phyloP scores from a whole-genome alignment of 164 flowering plant species.

The Berberis thunbergii region DNA sequence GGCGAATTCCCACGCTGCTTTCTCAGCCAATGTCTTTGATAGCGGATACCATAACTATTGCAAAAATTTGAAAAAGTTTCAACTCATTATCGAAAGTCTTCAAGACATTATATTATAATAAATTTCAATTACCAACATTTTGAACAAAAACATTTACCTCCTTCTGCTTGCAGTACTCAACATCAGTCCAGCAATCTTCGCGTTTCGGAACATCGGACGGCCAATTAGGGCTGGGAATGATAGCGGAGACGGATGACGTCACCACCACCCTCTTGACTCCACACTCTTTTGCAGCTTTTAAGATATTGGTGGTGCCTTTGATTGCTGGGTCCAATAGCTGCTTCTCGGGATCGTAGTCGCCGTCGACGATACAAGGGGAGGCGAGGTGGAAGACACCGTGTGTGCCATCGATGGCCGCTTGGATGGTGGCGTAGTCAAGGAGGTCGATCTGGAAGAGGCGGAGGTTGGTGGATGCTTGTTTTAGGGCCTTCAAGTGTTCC shows the following conservation, averaged over 20 bases:
- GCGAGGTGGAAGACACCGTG: conserved; percentile 88
- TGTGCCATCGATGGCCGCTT: conserved; percentile 53
- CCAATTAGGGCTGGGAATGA: conserved; percentile 64
- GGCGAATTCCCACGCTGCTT: conserved; percentile 83
- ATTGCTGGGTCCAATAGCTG: conserved; percentile 75
- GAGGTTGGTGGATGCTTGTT: conserved; percentile 56
- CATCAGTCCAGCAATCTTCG: conserved; percentile 84
- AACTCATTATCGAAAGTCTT: background rate
- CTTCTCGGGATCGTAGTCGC: conserved; percentile 59
- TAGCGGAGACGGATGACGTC: conserved; percentile 75
- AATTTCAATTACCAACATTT: too few species aligned
- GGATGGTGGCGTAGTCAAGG: conserved; percentile 58
- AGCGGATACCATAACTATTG: conserved; percentile 76
- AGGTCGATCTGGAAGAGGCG: conserved; percentile 80
- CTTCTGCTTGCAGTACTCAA: conserved; percentile 63
- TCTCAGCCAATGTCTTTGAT: conserved; percentile 84
- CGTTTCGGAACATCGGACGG: conserved; percentile 49
- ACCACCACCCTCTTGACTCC: conserved; percentile 81
- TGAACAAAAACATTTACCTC: conserved; percentile 28
- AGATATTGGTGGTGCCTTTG: conserved; percentile 65
- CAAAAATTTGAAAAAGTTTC: background rate
- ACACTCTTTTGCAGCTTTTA: conserved; percentile 58
- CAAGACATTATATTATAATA: too few species aligned
- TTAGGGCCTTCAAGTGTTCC: conserved; percentile 61
- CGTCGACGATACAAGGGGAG: conserved; percentile 73